phyloP scores from a whole-genome alignment of 2,329 filamentous ascomycete genomes.

The Xylariales sp. region DNA sequence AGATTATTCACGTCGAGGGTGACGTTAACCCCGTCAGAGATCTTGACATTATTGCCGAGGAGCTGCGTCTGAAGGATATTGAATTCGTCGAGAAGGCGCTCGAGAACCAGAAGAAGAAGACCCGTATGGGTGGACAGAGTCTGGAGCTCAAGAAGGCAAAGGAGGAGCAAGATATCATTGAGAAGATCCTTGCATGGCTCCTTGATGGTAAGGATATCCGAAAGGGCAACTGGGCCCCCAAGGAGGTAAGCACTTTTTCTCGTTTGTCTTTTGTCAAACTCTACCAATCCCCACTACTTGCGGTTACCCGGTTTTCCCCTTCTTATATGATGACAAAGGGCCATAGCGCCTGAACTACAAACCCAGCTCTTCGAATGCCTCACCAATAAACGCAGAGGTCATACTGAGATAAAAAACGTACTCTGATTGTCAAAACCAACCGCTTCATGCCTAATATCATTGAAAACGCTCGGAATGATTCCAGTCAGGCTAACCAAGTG shows the following conservation, averaged over 20 bases:
- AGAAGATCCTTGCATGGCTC: constrained; percentile 80
- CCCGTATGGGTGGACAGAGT: constrained; percentile 86
- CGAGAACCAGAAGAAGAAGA: constrained; percentile 91
- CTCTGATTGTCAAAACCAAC: constrained; percentile 68
- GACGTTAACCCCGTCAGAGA: constrained; percentile 95
- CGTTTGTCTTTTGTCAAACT: constrained; percentile 8
- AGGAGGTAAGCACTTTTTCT: constrained; percentile 71
- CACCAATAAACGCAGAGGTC: constrained; percentile 69
- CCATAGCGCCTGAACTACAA: constrained; percentile 85
- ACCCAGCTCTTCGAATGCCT: constrained; percentile 99
- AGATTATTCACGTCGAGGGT: constrained; percentile 99
- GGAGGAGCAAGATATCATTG: constrained; percentile 89
- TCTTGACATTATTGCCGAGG: constrained; percentile 93
- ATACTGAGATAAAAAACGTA: constrained; percentile 79
- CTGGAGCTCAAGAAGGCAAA: constrained; percentile 97
- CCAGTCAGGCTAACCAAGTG: constrained; percentile 25
- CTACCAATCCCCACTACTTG: neutral
- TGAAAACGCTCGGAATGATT: too few relatives aligned
- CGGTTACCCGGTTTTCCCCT: neutral
- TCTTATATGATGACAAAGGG: constrained; percentile 94
- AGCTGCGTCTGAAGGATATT: constrained; percentile 95
- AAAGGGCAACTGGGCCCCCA: constrained; percentile 82
- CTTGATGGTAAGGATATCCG: constrained; percentile 90
- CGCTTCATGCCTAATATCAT: too few relatives aligned
- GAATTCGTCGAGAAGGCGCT: constrained; percentile 97